These are phyloP conservation scores for Diospyros kaki DNA, from an alignment of 148 eudicot species.

Conservation along the genomic window DNA sequence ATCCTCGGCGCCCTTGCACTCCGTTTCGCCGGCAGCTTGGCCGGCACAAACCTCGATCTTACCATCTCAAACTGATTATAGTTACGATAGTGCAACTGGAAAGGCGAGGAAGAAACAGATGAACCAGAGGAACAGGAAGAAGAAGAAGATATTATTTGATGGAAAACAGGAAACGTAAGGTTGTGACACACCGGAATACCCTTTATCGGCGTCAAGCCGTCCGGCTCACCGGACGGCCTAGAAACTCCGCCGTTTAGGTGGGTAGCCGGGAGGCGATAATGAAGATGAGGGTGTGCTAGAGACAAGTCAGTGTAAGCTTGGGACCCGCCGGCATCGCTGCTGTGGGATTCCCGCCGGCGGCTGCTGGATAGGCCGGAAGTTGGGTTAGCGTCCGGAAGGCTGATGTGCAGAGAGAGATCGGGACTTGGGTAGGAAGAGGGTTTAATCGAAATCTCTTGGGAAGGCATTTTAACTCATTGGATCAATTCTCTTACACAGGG, in stretches of 20 bases:
- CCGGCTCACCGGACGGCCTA: slow-evolving; percentile 19
- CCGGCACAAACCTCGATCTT: slow-evolving; percentile 43
- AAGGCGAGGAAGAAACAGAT: not conserved
- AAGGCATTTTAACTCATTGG: slow-evolving; percentile 31
- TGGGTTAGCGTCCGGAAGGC: slow-evolving; percentile 30
- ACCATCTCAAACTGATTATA: slow-evolving; percentile 26
- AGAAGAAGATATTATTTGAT: not conserved
- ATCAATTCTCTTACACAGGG: not conserved
- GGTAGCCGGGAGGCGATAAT: slow-evolving; percentile 16
- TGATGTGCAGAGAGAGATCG: slow-evolving; percentile 54
- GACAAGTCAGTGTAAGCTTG: slow-evolving; percentile 30
- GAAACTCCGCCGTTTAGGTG: slow-evolving; percentile 32
- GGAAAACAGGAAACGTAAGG: slow-evolving; percentile 35
- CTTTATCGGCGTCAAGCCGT: slow-evolving; percentile 38
- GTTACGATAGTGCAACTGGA: slow-evolving; percentile 4
- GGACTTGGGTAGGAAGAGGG: slow-evolving; percentile 32
- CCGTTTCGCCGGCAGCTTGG: slow-evolving; percentile 38
- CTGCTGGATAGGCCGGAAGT: not conserved
- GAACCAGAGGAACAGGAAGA: not conserved
- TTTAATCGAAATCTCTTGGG: slow-evolving; percentile 38
- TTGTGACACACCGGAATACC: slow-evolving; percentile 52
- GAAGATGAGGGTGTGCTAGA: slow-evolving; percentile 35
- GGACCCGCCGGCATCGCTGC: not conserved
- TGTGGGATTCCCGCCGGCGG: not conserved
- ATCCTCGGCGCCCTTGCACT: slow-evolving; percentile 58